Base-by-base conservation (phyloP, 768 basidiomycete genomes). In the Xerocomellus chrysenteron region DNA sequence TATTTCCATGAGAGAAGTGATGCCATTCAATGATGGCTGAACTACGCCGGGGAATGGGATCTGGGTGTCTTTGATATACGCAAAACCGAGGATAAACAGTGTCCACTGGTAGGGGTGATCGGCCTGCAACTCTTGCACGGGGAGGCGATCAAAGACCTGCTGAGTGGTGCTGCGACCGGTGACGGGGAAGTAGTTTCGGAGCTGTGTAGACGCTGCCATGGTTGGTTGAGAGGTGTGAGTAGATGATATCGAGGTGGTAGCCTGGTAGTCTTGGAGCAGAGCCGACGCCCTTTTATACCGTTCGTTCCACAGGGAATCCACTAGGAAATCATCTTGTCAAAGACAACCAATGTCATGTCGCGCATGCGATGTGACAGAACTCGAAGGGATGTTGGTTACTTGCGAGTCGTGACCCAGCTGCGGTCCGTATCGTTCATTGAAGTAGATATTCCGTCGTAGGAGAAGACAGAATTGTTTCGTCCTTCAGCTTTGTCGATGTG, bases 21-120 rank as follows among this genome's bases (percentile, higher is more conserved):
- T 28, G 4, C 24, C 7, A 12, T 44, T 50, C 47, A 55, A 43
- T 4, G 45, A 39, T 24, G 57, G 69, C 16, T 62, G 61, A 28
- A 59, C 56, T 9, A 63, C 61, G 12, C 60, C 47, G 19, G 58
- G 47, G 13, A 64, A 57, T 8, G 47, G 50, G 35, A 61, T 58
- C 12, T 61, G 61, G 6, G 50, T 40, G 8, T 42, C 35, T 45
- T 59, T 63, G 36, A 63, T 52, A 41, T 48, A 52, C 16, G 51
- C 57, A 50, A 54, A 71, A 33, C 65, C 57, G 17, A 69, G 59
- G 53, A 69, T 26, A 24, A 69, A 69, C 32, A 69, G 65, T 6
- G 69, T 45, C 53, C 70, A 69, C 30, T 69, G 68, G 52, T 65
- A 54, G 4, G 66, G 64, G n/a, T 64, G 58, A 5, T 59, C 46